Evolutionary conservation across 1,139 yeast species (phyloP).

Genomic region (Scheffersomyces insectosa): DNA sequence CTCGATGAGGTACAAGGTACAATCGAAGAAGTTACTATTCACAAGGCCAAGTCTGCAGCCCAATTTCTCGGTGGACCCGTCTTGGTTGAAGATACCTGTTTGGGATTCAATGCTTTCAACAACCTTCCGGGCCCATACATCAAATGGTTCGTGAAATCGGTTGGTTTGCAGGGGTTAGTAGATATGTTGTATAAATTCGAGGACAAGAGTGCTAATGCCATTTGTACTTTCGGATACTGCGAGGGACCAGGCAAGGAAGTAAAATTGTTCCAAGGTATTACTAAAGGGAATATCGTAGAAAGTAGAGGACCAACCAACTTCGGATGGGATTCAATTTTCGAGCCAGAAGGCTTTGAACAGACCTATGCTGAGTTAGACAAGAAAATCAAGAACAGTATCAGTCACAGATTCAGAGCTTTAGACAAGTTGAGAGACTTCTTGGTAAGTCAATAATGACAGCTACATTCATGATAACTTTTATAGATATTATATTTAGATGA

Average conservation of each 20-base stretch:
- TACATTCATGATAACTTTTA: not conserved
- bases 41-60: constrained; percentile 82
- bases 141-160: constrained; percentile 80
- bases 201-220: constrained; percentile 83
- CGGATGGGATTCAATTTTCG: constrained; percentile 94
- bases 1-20: constrained; percentile 91
- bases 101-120: constrained; percentile 78
- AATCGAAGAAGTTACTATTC: constrained; percentile 75
- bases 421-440: constrained; percentile 66
- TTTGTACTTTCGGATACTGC: constrained; percentile 91
- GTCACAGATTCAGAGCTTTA: constrained; percentile 86
- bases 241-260: constrained; percentile 77
- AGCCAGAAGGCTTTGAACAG: constrained; percentile 67
- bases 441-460: constrained; percentile 15
- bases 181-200: constrained; percentile 78
- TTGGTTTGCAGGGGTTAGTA: constrained; percentile 75
- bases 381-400: constrained; percentile 69
- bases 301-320: constrained; percentile 78
- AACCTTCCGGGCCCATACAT: constrained; percentile 87
- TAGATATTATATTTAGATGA: not conserved
- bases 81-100: constrained; percentile 91
- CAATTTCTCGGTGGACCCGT: constrained; percentile 65
- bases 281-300: constrained; percentile 75
- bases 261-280: constrained; percentile 78
- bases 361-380: constrained; percentile 95